phyloP scores from a whole-genome alignment of 306 rosid genomes.

The Cicer arietinum region DNA sequence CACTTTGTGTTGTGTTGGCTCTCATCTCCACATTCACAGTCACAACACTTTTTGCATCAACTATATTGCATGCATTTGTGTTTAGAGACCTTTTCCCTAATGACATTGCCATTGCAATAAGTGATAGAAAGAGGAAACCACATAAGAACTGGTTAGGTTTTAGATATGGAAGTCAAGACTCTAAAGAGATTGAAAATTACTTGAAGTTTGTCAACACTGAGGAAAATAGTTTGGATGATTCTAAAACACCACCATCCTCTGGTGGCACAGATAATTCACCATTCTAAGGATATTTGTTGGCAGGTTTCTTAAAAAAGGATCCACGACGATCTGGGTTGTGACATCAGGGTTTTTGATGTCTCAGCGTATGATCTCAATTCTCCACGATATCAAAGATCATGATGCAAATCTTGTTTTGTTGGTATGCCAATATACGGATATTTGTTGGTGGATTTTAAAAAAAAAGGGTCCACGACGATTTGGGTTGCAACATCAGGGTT shows the following conservation, averaged over 20 bases:
- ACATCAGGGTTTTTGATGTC: not conserved
- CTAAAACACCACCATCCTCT: constrained; percentile 32
- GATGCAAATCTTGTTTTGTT: not conserved
- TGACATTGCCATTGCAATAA: constrained; percentile 92
- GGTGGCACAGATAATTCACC: constrained; percentile 16
- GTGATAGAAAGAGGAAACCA: constrained; percentile 63
- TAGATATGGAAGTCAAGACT: constrained; percentile 56
- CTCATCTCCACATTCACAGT: constrained; percentile 62
- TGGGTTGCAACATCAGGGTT: not conserved
- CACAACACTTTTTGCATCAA: constrained; percentile 57
- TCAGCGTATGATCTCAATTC: not conserved
- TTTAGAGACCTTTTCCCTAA: constrained; percentile 82
- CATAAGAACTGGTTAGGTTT: constrained; percentile 65
- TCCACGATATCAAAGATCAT: not conserved
- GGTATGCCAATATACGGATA: not conserved
- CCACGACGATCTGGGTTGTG: not conserved
- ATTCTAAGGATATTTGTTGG: not conserved
- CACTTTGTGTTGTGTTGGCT: constrained; percentile 58
- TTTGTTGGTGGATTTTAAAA: not conserved
- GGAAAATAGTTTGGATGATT: constrained; percentile 53
- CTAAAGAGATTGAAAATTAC: constrained; percentile 70
- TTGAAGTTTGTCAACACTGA: constrained; percentile 62
- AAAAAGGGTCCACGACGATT: not conserved
- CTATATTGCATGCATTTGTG: constrained; percentile 78
- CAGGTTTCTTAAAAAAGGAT: not conserved